Conservation (phyloP, 75 land plant species). For the Picea glauca region DNA sequence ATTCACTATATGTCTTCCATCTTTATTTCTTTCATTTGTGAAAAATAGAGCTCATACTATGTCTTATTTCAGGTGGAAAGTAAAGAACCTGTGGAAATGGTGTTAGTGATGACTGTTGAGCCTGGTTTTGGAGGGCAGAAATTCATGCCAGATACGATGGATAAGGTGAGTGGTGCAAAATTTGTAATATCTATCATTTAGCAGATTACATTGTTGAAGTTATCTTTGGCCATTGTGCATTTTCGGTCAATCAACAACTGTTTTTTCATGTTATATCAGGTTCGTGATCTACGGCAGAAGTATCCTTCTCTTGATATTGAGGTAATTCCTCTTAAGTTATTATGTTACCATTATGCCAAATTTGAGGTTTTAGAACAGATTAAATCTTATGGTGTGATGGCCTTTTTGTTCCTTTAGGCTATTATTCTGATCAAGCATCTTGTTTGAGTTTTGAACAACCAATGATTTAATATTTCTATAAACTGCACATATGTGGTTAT, state of each 20-base stretch:
- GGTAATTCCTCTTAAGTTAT: constrained; percentile 33
- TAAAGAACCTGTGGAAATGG: constrained; percentile 85
- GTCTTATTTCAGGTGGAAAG: constrained; percentile 55
- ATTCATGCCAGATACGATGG: constrained; percentile 97
- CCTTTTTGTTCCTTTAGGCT: no score
- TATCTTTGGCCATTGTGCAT: neutral
- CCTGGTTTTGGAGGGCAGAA: constrained; percentile 99
- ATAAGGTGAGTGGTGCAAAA: constrained; percentile 46
- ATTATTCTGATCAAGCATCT: no score
- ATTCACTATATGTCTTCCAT: neutral
- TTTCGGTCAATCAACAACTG: neutral
- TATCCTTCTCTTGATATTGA: constrained; percentile 90
- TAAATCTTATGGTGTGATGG: no score
- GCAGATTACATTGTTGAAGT: neutral
- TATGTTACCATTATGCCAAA: neutral
- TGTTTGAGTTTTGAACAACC: no score
- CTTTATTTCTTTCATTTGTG: neutral
- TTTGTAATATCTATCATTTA: constrained; percentile 6
- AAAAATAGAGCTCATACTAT: neutral
- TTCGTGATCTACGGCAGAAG: constrained; percentile 57
- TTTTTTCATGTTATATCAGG: constrained; percentile 30
- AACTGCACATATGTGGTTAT: neutral
- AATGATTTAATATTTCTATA: no score
- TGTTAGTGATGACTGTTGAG: constrained; percentile 96
- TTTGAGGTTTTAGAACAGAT: no score